Base-by-base conservation (phyloP, 2,329 filamentous ascomycete species). In the Cryphonectria parasitica region DNA sequence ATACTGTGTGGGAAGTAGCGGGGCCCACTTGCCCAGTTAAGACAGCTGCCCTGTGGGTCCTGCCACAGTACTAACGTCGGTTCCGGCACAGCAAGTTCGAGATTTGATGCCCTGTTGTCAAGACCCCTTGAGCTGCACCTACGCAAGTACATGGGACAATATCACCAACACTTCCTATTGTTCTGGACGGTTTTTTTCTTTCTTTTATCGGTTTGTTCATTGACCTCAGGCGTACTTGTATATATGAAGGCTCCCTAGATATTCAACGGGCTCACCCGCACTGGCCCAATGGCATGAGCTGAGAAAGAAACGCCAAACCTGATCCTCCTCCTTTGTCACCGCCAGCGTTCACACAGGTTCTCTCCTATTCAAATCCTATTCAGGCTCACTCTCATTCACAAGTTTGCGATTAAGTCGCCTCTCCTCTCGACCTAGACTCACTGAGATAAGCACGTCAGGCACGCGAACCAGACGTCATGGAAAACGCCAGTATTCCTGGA, bases 121-220 rank as follows among this genome's bases (percentile, higher is more conserved):
- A 36, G 36, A 31, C 17, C 45, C 45, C n/a, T 34, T 45, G 61
- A 45, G 25, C 49, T 52, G 36, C 49, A 60, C 34, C n/a, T 13
- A 34, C 65, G 68, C 54, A 69, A 64, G 69, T 71, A 39, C 67
- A n/a, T 28, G 64, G 34, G 41, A 69, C 70, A 71, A 66, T 64
- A 69, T 43, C 22, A 39, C 7, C 39, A 66, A 15, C 45, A 39
- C 49, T 54, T 56, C 19, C 49, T 39, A 70, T 65, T 72, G 68
- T 72, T n/a, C 61, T 43, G n/a, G 41, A n/a, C 39, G n/a, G n/a
- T n/a, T n/a, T n/a, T n/a, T 34, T 17, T 34, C n/a, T 22, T 25
- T n/a, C 41, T 31, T 52, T 36, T 7, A 39, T 22, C n/a, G 1
- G n/a, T n/a, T n/a, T 49, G 19, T n/a, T 22, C 6, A 5, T n/a